Evolutionary conservation across 371 early-diverging fungal species (phyloP), one percentile per base, ranked within the genome.

Genomic region (Thermomucor indicae-seudaticae): DNA sequence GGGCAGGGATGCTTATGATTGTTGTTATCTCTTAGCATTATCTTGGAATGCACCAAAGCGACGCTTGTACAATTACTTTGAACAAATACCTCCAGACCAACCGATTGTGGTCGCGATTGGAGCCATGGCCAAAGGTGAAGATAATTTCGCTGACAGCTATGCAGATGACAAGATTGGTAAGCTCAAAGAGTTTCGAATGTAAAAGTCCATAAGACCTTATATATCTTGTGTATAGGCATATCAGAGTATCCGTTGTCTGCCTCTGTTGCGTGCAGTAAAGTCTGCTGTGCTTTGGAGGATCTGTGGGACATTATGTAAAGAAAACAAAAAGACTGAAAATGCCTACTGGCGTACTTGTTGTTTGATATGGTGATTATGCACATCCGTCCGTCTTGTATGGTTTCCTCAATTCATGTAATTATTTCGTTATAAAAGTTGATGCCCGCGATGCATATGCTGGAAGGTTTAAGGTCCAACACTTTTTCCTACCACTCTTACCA

Each of bases 81-180:
- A 83, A 81, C 23, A 71, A 19, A 30, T 95, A 16, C 86, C 88
- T 6, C 65, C 66, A 22, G 86, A 88, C 42, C 68, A 87, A 30
- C 83, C 88, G 24, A 72, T 96, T 27, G 89, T 90, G 7, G 90
- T 97, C 31, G 89, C 92, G 34, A 88, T 98, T 19, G 97, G 98
- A 14, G 97, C 97, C 4, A 88, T 97, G 88, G 95, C 97, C 6
- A 94, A 93, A 58, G 98, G 99, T 12, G 75, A 76, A 44, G 97
- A 97, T 60, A 82, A 86, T 54, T 96, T 93, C 85, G 96, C 91
- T 8, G 96, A 96, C 64, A 63, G 74, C 24, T 90, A 88, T 55
- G 86, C 84, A 24, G 91, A 93, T 60, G 91, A 92, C 53, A 98
- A 96, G 67, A 93, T 98, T 50, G 75, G 74, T 61, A 61, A 57